Conservation (phyloP, 225 moss, liverwort and hornwort genomes). For the Polytrichum formosum region DNA sequence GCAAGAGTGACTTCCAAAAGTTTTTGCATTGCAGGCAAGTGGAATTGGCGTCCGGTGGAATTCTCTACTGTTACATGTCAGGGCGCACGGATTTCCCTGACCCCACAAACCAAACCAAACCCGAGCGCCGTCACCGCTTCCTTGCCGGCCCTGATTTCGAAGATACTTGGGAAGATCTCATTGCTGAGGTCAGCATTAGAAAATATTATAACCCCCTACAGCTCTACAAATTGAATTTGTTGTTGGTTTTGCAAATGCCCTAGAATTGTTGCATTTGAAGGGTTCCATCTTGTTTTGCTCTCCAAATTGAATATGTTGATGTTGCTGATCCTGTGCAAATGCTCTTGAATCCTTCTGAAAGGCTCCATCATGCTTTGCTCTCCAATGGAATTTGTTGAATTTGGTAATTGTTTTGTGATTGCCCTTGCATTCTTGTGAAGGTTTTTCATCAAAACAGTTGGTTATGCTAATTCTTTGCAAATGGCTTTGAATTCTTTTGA, state of each 20-base stretch:
- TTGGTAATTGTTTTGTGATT: too few species aligned
- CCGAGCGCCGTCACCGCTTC: conserved; percentile 51
- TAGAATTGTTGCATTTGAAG: too few species aligned
- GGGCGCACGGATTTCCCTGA: conserved; percentile 39
- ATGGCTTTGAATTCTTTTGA: too few species aligned
- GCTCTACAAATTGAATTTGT: not conserved
- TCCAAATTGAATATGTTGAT: too few species aligned
- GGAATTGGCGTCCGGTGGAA: conserved; percentile 61
- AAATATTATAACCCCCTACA: not conserved
- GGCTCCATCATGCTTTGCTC: too few species aligned
- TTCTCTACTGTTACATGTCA: conserved; percentile 47
- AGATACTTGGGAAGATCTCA: conserved; percentile 58
- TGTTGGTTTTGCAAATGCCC: not conserved
- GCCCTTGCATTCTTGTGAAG: too few species aligned
- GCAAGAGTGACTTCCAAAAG: conserved; percentile 40
- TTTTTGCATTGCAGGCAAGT: conserved; percentile 54
- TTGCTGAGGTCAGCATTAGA: conserved; percentile 36
- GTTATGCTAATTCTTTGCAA: too few species aligned
- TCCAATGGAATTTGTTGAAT: too few species aligned
- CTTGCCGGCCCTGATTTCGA: conserved; percentile 56
- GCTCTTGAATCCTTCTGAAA: too few species aligned
- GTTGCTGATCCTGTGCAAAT: too few species aligned
- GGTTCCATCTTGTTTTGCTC: too few species aligned
- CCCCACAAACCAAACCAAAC: conserved; percentile 62
- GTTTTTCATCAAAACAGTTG: too few species aligned